Base-by-base conservation (phyloP, 164 flowering plant species). In the Amborella trichopoda region DNA sequence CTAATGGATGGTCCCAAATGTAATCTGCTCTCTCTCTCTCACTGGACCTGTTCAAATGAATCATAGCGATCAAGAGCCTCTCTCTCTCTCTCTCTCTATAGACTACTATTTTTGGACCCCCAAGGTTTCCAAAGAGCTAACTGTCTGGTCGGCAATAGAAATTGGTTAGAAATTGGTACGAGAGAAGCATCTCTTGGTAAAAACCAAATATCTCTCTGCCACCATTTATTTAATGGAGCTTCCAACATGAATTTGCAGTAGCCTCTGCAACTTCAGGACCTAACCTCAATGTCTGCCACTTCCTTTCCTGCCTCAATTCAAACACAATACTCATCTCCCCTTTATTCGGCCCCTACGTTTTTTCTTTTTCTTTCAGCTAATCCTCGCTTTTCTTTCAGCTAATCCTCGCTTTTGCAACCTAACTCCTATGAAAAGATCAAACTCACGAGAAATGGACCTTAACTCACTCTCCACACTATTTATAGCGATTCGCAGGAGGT, bases 211-310 rank as follows among this genome's bases (percentile, higher is more conserved):
- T n/a, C n/a, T n/a, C n/a, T n/a, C n/a, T n/a, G n/a, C n/a, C n/a
- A n/a, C n/a, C n/a, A n/a, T n/a, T n/a, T n/a, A n/a, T n/a, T n/a
- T n/a, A n/a, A n/a, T n/a, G n/a, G n/a, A n/a, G n/a, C n/a, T n/a
- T n/a, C n/a, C n/a, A n/a, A n/a, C n/a, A n/a, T n/a, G n/a, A n/a
- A n/a, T n/a, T n/a, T n/a, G n/a, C n/a, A n/a, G n/a, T n/a, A n/a
- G n/a, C 58, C 23, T 36, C 69, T 44, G 64, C 65, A 47, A 45
- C 62, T 48, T 56, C 69, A 71, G 60, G 54, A 19, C 63, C 37
- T 21, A 41, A 18, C 37, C 48, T 64, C 51, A 50, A 57, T 80
- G 78, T 74, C 77, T 67, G 72, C 87, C 83, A 76, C 83, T 74
- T 63, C 5, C 56, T 46, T 18, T 30, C 46, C 63, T 26, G n/a